A percentile compares a stretch with the other conserved stretches of the same genome.
phyloP scores from a whole-genome alignment of 345 rosid genomes.

The Salix suchowensis region DNA sequence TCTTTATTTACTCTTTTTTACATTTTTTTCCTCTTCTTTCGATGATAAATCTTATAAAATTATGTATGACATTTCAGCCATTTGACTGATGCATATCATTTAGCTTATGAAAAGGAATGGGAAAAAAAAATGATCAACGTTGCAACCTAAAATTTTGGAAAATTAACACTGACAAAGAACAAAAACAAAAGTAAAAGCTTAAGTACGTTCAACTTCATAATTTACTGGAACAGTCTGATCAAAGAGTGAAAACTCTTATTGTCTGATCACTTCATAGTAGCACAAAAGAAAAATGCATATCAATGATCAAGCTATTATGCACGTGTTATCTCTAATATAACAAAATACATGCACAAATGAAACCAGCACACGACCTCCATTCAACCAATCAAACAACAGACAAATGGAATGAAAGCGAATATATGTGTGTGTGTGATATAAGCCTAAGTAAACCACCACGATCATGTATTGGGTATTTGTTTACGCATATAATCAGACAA shows the following conservation, averaged over 20 bases:
- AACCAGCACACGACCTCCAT: background rate
- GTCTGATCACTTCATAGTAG: background rate
- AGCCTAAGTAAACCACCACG: too few species aligned
- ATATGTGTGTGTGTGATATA: too few species aligned
- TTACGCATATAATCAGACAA: too few species aligned
- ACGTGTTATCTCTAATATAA: too few species aligned
- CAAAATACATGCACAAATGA: background rate
- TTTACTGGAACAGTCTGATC: background rate
- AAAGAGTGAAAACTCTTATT: background rate
- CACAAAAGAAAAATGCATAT: background rate
- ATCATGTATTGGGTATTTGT: too few species aligned
- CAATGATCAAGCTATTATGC: too few species aligned
- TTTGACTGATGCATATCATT: background rate
- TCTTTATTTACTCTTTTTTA: background rate
- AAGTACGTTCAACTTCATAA: background rate
- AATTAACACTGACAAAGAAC: background rate
- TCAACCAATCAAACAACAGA: background rate
- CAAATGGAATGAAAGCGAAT: background rate
- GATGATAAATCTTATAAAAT: background rate
- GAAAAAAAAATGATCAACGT: too few species aligned
- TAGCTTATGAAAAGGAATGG: background rate
- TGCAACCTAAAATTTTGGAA: too few species aligned
- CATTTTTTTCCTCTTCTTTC: background rate
- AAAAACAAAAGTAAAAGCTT: background rate
- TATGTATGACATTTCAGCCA: background rate